Evolutionary conservation across 2,329 filamentous ascomycete genomes (phyloP), one percentile per base, ranked within the genome.

Genomic region (Verticillium longisporum): DNA sequence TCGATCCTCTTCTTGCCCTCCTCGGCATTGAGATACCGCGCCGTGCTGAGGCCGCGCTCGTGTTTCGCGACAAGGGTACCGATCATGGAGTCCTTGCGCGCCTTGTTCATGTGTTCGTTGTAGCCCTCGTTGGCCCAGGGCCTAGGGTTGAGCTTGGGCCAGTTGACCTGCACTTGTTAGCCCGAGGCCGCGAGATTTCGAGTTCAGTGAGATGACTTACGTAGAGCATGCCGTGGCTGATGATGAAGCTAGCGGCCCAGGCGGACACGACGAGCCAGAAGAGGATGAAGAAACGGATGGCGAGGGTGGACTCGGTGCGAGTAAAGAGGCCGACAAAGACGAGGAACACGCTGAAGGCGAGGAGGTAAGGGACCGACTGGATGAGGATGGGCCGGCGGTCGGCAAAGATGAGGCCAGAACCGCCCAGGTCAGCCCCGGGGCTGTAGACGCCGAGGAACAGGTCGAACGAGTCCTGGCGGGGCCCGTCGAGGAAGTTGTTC

Each of bases 1-100:
- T 99, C 95, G 71, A 96, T 96, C 73, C 95, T 91, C 84, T 97
- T 99, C 84, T 99, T 99, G 59, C 95, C 95, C 77, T 99, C 95
- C 74, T 99, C 95, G 60, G 96, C 86, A 68, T 89, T 95, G 36
- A 91, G 83, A 68, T 96, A 88, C 64, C 91, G 83, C 54, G 89
- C 88, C 66, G 90, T 91, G 76, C 92, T 97, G 64, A 91, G 84
- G 2, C 92, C 92, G 15, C 93, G 83, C 75, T 96, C 91, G 71
- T 96, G 92, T 56, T 80, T 79, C 33, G 83, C 80, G 26, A 96
- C 83, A 63, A 96, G 84, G 14, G 84, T 78, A 3, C 95, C 95
- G 56, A 98, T 83, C 18, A 99, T 74, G 62, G 87, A 85, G 71
- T 96, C 91, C 71, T 95, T 92, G 66, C 88, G 83, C 13, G 93